Evolutionary conservation across 306 rosid genomes (phyloP), one percentile per base, ranked within the genome.

Genomic region (Delonix regia): DNA sequence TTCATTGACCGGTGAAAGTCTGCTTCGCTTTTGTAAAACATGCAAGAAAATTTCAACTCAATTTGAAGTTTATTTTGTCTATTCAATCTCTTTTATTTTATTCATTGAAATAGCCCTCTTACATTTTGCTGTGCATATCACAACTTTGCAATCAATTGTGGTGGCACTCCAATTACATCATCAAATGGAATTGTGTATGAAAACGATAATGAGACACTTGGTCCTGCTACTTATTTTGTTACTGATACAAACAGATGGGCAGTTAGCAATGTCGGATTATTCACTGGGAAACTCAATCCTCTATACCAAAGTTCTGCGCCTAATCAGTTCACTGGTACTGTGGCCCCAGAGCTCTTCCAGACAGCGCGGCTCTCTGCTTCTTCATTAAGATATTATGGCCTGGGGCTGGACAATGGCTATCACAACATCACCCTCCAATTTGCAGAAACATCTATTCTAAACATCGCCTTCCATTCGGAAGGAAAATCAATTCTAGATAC

Each of bases 351-450:
- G 80, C 82, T 91, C 63, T 91, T 88, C 51, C 95, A 93, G 82
- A 87, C 93, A 38, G 86, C 87, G 14, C 82, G 98, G 16, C 48
- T 91, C 51, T 91, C 98, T 65, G 81, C 97, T 78, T 93, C 97
- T 38, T 93, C 98, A 19, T 63, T 93, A 47, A 86, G 98, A 83
- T 91, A 93, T 84, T 90, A 83, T 77, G 97, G 98, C 12, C 42
- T 91, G 55, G 95, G 98, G 39, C 86, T 91, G 42, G 77, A 91
- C 63, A 90, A 91, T 70, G 95, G 97, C 2, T 68, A 78, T 78
- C 91, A 93, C 80, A 89, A 82, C 36, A 81, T 93, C 34, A 83
- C 78, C 63, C 97, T 93, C 69, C 89, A 87, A 66, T 93, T 93
- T 77, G 85, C 89, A 1, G 96, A 94, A 82, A 84, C 72, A 36